phyloP scores from a whole-genome alignment of 2,329 filamentous ascomycete species.

The Fusarium azukiicola region DNA sequence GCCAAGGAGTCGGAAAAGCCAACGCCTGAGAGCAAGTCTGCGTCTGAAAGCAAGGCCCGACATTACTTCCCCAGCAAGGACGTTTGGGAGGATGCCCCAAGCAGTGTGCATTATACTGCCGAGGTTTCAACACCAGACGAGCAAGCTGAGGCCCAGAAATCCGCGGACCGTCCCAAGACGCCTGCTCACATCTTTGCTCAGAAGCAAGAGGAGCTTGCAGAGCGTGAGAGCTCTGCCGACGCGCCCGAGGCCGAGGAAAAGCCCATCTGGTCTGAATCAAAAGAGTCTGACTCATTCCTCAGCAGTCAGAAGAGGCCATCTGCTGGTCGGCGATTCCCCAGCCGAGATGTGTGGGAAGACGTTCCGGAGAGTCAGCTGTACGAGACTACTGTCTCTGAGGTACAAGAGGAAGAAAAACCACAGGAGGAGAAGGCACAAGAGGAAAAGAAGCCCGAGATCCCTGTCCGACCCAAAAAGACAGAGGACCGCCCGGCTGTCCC shows the following conservation, averaged over 20 bases:
- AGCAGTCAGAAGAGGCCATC: slow-evolving; percentile 75
- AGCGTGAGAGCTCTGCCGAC: slow-evolving; percentile 69
- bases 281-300: slow-evolving; percentile 67
- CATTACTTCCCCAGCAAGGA: slow-evolving; percentile 95
- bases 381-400: slow-evolving; percentile 84
- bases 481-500: slow-evolving; percentile 71
- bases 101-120: slow-evolving; percentile 88
- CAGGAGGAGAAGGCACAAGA: slow-evolving; percentile 48
- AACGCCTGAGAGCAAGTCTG: slow-evolving; percentile 60
- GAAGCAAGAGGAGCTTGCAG: slow-evolving; percentile 82
- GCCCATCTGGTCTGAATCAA: slow-evolving; percentile 68
- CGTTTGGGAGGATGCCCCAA: slow-evolving; percentile 97
- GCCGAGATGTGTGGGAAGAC: slow-evolving; percentile 97
- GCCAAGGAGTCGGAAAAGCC: slow-evolving; percentile 70
- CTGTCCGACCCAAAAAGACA: slow-evolving; percentile 64
- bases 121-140: slow-evolving; percentile 90
- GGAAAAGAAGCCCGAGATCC: slow-evolving; percentile 56
- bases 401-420: slow-evolving; percentile 40
- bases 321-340: slow-evolving; percentile 89
- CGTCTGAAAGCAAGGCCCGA: slow-evolving; percentile 69
- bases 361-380: slow-evolving; percentile 90
- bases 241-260: slow-evolving; percentile 57
- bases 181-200: slow-evolving; percentile 84
- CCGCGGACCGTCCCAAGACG: slow-evolving; percentile 70
- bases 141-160: slow-evolving; percentile 60